Percentiles rank a stretch among this genome's conserved stretches.
Evolutionary conservation across 2,329 filamentous ascomycete species (phyloP).

Genomic region (Exophiala dermatitidis): DNA sequence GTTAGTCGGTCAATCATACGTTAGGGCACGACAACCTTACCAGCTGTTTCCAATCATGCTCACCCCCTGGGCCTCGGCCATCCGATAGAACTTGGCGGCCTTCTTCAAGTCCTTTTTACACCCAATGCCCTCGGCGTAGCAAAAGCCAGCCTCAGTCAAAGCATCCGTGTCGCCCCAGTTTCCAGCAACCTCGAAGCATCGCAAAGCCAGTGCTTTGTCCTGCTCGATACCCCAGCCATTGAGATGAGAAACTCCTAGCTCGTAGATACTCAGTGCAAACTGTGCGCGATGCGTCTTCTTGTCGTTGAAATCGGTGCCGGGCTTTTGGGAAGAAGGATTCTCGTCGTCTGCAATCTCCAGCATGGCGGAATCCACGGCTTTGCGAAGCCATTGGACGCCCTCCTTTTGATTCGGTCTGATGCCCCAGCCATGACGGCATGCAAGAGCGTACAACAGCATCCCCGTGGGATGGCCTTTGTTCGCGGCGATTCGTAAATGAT

Average conservation of each 20-base stretch:
- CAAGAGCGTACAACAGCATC: slow-evolving; percentile 92
- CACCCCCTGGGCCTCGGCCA: slow-evolving; percentile 87
- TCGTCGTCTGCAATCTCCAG: slow-evolving; percentile 79
- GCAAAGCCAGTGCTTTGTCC: slow-evolving; percentile 76
- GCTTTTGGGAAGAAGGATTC: slow-evolving; percentile 46
- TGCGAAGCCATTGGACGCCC: slow-evolving; percentile 84
- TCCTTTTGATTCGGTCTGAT: slow-evolving; percentile 89
- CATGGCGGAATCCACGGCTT: slow-evolving; percentile 77
- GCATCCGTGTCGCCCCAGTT: slow-evolving; percentile 95
- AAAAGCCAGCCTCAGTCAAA: slow-evolving; percentile 88
- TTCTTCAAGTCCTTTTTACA: slow-evolving; percentile 96
- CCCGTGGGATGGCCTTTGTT: slow-evolving; percentile 79
- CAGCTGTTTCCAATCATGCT: slow-evolving; percentile 98
- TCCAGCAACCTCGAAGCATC: slow-evolving; percentile 94
- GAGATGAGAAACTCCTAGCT: slow-evolving; percentile 92
- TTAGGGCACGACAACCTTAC: slow-evolving; percentile 46
- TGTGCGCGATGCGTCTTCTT: slow-evolving; percentile 81
- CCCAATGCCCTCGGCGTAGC: slow-evolving; percentile 86
- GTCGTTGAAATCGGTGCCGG: slow-evolving; percentile 58
- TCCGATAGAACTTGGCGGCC: slow-evolving; percentile 81
- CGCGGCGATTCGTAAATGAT: slow-evolving; percentile 85
- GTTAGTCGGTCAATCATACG: not conserved
- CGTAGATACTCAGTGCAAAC: slow-evolving; percentile 91
- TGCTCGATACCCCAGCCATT: slow-evolving; percentile 97
- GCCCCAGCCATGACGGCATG: slow-evolving; percentile 94